These are phyloP conservation scores for Cordyceps javanica DNA, from an alignment of 2,329 filamentous ascomycete species.

Conservation along the genomic window DNA sequence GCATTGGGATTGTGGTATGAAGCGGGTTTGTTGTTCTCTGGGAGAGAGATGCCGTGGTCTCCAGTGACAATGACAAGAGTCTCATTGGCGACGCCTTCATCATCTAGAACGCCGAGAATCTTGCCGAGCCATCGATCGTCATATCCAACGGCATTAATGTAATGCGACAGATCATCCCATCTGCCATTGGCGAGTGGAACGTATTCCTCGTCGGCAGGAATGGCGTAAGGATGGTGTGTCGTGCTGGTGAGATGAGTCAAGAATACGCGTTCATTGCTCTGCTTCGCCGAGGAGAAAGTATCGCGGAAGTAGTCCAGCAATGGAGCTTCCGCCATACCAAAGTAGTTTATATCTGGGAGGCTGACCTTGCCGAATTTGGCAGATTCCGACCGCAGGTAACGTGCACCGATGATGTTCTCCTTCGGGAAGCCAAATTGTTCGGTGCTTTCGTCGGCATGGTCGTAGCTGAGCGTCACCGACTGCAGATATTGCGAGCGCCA, in stretches of 20 bases:
- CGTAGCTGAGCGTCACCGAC: constrained; percentile 27
- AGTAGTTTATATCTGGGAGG: constrained; percentile 28
- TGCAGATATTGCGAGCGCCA: constrained; percentile 30
- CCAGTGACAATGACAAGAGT: constrained; percentile 27
- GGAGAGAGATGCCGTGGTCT: constrained; percentile 28
- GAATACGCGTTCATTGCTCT: constrained; percentile 26
- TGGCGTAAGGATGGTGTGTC: constrained; percentile 27
- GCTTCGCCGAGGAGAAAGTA: constrained; percentile 23
- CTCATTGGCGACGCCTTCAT: constrained; percentile 27
- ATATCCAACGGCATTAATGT: constrained; percentile 28
- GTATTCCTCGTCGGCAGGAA: constrained; percentile 24
- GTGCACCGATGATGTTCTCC: constrained; percentile 21
- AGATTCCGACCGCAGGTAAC: constrained; percentile 22
- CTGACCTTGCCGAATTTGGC: constrained; percentile 25
- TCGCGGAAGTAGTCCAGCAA: constrained; percentile 28
- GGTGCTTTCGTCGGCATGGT: constrained; percentile 27
- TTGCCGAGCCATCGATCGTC: constrained; percentile 28
- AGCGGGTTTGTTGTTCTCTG: constrained; percentile 24
- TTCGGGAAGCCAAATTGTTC: constrained; percentile 25
- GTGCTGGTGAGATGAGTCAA: constrained; percentile 31
- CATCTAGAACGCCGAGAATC: constrained; percentile 24
- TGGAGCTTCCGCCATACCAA: constrained; percentile 25
- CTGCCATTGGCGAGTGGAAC: constrained; percentile 21
- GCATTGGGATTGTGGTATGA: constrained; percentile 29
- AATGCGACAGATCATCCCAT: constrained; percentile 22